Evolutionary conservation across 1,284 basidiomycete genomes (phyloP).

Genomic region (Sanghuangporus baumii): DNA sequence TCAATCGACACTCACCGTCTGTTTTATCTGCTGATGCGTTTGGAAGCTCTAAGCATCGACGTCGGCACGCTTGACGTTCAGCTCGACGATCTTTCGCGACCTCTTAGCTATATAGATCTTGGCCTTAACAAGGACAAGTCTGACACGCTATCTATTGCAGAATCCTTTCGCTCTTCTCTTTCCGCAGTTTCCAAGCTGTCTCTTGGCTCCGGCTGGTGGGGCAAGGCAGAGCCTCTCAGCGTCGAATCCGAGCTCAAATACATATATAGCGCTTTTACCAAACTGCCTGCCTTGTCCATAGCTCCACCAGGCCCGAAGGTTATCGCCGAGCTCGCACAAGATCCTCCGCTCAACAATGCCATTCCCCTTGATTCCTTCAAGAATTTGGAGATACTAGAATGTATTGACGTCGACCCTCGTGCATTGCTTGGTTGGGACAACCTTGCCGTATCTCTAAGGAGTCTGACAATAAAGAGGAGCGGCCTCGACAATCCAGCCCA

Average conservation of each 20-base stretch:
- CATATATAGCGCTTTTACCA: conserved; percentile 84
- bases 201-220: conserved; percentile 67
- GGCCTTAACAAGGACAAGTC: conserved; percentile 53
- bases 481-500: conserved; percentile 82
- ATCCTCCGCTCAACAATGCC: conserved; percentile 69
- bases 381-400: conserved; percentile 70
- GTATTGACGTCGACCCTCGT: conserved; percentile 78
- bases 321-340: conserved; percentile 66
- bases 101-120: conserved; percentile 67
- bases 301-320: conserved; percentile 54
- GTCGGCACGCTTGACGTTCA: conserved; percentile 80
- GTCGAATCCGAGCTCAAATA: conserved; percentile 77
- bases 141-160: conserved; percentile 67
- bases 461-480: conserved; percentile 70
- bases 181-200: conserved; percentile 74
- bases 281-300: conserved; percentile 73
- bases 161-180: conserved; percentile 73
- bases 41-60: conserved; percentile 71
- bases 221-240: conserved; percentile 46
- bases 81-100: conserved; percentile 63
- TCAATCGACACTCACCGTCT: conserved; percentile 77
- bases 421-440: conserved; percentile 83
- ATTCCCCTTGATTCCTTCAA: conserved; percentile 82
- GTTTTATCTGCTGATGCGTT: conserved; percentile 82
- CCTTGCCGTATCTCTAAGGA: conserved; percentile 64